Evolutionary conservation across 1,284 basidiomycete genomes (phyloP).

Genomic region (Ganoderma lingzhi): DNA sequence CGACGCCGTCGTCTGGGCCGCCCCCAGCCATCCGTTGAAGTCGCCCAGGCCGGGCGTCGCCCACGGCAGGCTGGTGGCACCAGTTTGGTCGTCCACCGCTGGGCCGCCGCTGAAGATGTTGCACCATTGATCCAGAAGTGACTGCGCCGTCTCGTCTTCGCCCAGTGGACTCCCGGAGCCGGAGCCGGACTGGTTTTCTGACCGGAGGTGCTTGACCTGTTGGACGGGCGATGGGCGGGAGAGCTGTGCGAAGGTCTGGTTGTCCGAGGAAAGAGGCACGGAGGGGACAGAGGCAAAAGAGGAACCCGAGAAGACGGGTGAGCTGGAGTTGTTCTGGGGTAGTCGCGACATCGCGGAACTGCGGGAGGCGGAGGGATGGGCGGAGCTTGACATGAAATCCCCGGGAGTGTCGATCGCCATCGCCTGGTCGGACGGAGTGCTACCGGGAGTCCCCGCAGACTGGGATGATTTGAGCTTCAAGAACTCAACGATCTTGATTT

Average conservation of each 20-base stretch:
- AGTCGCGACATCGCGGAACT: conserved; percentile 16
- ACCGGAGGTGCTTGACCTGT: conserved; percentile 60
- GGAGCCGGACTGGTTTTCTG: conserved; percentile 37
- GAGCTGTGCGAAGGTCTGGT: conserved; percentile 21
- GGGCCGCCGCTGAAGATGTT: conserved; percentile 73
- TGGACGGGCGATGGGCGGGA: conserved; percentile 26
- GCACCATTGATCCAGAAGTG: conserved; percentile 82
- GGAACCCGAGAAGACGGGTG: conserved; percentile 26
- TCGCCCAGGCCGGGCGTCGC: conserved; percentile 65
- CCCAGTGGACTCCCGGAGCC: conserved; percentile 64
- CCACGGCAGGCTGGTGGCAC: conserved; percentile 64
- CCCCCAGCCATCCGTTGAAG: conserved; percentile 66
- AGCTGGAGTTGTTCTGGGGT: conserved; percentile 13
- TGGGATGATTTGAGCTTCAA: conserved; percentile 72
- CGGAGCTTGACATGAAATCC: neutral
- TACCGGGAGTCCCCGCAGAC: conserved; percentile 50
- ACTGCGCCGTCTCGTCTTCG: conserved; percentile 81
- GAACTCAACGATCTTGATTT: conserved; percentile 84
- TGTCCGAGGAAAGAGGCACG: conserved; percentile 21
- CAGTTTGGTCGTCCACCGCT: conserved; percentile 60
- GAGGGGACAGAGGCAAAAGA: conserved; percentile 32
- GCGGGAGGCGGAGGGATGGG: conserved; percentile 48
- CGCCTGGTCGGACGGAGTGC: conserved; percentile 22
- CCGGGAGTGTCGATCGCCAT: conserved; percentile 18
- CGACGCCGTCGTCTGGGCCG: conserved; percentile 32